Percentiles rank a stretch among this genome's conserved stretches.
Conservation (phyloP, 441 rosid genomes). For the Adansonia madagascariensis region DNA sequence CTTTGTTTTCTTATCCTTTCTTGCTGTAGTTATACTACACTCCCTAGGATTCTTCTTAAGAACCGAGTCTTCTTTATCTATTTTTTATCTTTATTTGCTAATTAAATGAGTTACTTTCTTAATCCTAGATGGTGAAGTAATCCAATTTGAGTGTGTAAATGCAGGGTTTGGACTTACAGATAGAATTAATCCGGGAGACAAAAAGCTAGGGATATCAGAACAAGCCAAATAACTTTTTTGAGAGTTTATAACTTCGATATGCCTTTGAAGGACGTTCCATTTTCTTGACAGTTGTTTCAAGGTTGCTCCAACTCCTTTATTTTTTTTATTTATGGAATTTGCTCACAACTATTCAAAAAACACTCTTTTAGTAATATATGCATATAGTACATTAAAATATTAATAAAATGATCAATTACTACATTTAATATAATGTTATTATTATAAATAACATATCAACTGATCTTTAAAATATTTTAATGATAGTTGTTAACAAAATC, state of each 20-base stretch:
- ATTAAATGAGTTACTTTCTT: not conserved
- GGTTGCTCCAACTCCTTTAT: constrained; percentile 33
- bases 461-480: too few relatives aligned
- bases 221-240: constrained; percentile 33
- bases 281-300: constrained; percentile 37
- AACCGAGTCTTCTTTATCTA: not conserved
- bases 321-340: not conserved
- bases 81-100: not conserved
- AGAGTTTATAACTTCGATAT: constrained; percentile 38
- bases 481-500: too few relatives aligned
- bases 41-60: constrained; percentile 4
- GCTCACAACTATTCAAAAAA: too few relatives aligned
- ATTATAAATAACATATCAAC: too few relatives aligned
- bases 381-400: too few relatives aligned
- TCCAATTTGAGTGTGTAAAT: not conserved
- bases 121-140: constrained; percentile 5
- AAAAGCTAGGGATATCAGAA: too few relatives aligned
- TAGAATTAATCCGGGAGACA: too few relatives aligned
- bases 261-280: constrained; percentile 51
- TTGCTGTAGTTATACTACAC: not conserved
- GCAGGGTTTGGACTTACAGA: not conserved
- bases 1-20: not conserved
- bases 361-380: too few relatives aligned
- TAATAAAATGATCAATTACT: too few relatives aligned
- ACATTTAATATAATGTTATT: too few relatives aligned